phyloP scores from a whole-genome alignment of 129 eudicot genomes.

The Silybum marianum region DNA sequence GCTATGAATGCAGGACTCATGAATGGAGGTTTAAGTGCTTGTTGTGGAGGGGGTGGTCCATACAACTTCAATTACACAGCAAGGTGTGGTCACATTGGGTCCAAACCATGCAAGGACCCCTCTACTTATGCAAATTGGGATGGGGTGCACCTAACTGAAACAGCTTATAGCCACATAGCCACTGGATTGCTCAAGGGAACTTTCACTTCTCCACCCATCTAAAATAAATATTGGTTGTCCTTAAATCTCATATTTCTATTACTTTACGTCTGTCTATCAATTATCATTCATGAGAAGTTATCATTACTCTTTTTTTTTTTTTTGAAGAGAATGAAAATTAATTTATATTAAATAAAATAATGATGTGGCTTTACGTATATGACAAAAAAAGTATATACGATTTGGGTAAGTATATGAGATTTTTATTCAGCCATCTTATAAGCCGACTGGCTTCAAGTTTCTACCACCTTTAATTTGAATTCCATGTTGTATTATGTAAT shows the following conservation, averaged over 20 bases:
- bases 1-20: constrained; percentile 44
- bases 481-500: neutral
- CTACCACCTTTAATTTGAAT: neutral
- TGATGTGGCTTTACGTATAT: neutral
- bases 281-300: no score
- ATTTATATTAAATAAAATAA: neutral
- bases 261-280: no score
- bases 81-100: constrained; percentile 68
- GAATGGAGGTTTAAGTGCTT: constrained; percentile 52
- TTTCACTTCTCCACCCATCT: constrained; percentile 53
- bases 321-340: no score
- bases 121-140: constrained; percentile 65
- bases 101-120: constrained; percentile 50
- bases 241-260: neutral
- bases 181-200: constrained; percentile 57
- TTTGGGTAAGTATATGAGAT: no score
- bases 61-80: constrained; percentile 71
- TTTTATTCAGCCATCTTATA: no score
- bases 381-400: neutral
- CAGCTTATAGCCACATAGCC: constrained; percentile 60
- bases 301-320: no score
- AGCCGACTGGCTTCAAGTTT: no score
- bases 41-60: constrained; percentile 89
- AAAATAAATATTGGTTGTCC: neutral
- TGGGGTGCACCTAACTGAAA: constrained; percentile 70